Evolutionary conservation across 192 early-diverging fungal species (phyloP).

Genomic region (Coemansia sp.): DNA sequence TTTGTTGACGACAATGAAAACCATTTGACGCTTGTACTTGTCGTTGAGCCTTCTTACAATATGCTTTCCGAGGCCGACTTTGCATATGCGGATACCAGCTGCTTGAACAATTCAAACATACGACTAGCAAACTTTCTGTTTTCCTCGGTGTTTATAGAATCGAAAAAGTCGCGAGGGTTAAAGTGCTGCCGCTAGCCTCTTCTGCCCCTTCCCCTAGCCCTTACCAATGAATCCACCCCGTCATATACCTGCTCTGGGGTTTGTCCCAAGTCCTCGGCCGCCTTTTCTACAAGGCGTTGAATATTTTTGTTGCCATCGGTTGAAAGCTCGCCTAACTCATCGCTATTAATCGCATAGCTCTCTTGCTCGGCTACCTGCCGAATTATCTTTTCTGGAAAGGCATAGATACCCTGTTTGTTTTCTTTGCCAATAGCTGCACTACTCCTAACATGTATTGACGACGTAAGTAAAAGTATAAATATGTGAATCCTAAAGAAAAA

Average conservation of each 20-base stretch:
- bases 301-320: background rate
- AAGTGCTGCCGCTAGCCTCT: conserved; percentile 11
- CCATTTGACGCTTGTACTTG: background rate
- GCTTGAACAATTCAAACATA: conserved; percentile 30
- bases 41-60: conserved; percentile 4
- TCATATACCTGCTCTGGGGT: background rate
- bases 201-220: conserved; percentile 19
- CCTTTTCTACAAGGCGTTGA: background rate
- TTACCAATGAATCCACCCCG: conserved; percentile 18
- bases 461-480: background rate
- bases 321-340: background rate
- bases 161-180: conserved; percentile 9
- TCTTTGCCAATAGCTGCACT: background rate
- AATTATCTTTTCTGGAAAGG: background rate
- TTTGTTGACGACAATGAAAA: background rate
- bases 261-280: background rate
- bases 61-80: conserved; percentile 15
- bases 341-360: background rate
- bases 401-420: background rate
- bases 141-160: conserved; percentile 19
- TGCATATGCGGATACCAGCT: conserved; percentile 28
- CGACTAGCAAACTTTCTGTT: conserved; percentile 22
- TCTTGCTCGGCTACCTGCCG: background rate
- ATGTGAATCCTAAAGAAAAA: background rate
- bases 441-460: background rate